phyloP scores from a whole-genome alignment of 2,329 filamentous ascomycete genomes.

The Aaosphaeria arxii region DNA sequence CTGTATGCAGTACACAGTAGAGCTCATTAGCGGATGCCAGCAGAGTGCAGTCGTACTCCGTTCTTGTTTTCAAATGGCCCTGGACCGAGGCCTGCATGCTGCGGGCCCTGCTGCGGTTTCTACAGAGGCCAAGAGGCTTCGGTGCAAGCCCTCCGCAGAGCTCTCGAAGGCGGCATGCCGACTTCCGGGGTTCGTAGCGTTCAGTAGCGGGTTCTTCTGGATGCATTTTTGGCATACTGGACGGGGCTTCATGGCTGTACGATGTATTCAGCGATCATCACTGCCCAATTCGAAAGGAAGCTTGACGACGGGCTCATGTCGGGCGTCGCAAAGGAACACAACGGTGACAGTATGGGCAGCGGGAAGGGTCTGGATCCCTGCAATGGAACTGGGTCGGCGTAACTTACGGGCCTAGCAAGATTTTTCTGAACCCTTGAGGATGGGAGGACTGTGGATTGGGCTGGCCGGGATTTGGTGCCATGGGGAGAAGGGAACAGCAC shows the following conservation, averaged over 20 bases:
- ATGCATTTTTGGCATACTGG: conserved; percentile 2
- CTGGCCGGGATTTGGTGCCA: not conserved
- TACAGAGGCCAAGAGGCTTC: conserved; percentile 10
- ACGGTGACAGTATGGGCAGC: not conserved
- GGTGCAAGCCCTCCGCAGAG: conserved; percentile 4
- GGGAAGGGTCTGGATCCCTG: conserved; percentile 12
- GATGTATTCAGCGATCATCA: conserved; percentile 3
- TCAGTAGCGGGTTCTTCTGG: not conserved
- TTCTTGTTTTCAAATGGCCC: not conserved
- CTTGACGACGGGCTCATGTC: conserved; percentile 10
- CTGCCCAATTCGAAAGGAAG: conserved; percentile 1
- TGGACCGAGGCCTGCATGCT: conserved; percentile 7
- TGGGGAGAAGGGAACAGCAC: not conserved
- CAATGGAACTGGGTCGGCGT: conserved; percentile 7
- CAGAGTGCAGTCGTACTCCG: not conserved
- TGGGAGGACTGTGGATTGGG: not conserved
- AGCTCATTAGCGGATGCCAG: not conserved
- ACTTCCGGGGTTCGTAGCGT: conserved; percentile 9
- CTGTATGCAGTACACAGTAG: not conserved
- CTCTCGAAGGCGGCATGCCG: conserved; percentile 6
- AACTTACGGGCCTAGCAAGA: no score
- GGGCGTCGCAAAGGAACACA: conserved; percentile 3
- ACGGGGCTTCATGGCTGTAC: conserved; percentile 2
- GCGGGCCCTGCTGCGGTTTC: conserved; percentile 8
- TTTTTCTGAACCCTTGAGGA: not conserved